Conservation (phyloP, 352 stramenopile genomes). For the Phytophthora uliginosa region DNA sequence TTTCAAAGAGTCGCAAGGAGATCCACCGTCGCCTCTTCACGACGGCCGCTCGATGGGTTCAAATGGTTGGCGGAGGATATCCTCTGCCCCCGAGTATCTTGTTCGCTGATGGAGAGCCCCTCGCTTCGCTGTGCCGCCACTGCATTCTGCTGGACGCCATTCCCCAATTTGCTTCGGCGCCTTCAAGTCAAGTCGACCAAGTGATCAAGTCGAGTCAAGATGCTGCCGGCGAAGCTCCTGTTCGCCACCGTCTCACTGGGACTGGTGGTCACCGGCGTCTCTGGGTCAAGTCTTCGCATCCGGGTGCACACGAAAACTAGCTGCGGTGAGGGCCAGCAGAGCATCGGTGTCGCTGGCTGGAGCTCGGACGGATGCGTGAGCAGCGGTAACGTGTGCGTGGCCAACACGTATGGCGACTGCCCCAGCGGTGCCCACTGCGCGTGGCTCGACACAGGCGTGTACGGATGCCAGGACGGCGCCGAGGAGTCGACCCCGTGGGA, state of each 20-base stretch:
- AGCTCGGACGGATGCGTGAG: slow-evolving; percentile 26
- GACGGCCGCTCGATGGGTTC: slow-evolving; percentile 14
- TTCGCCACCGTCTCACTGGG: slow-evolving; percentile 16
- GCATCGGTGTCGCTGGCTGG: slow-evolving; percentile 29
- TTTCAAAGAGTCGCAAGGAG: slow-evolving; percentile 1
- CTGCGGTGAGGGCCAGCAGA: slow-evolving; percentile 24
- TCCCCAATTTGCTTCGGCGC: slow-evolving; percentile 27
- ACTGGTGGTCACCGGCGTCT: slow-evolving; percentile 16
- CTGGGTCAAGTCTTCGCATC: slow-evolving; percentile 29
- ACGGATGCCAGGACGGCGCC: slow-evolving; percentile 35
- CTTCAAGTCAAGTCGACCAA: slow-evolving; percentile 25
- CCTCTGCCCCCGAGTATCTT: not conserved
- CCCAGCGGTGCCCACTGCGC: slow-evolving; percentile 33
- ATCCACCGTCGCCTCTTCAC: slow-evolving; percentile 11
- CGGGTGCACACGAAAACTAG: slow-evolving; percentile 28
- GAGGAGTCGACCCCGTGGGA: slow-evolving; percentile 31
- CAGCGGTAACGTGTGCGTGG: slow-evolving; percentile 30
- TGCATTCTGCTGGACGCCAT: slow-evolving; percentile 13
- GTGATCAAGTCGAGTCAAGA: slow-evolving; percentile 22
- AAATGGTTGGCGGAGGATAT: not conserved
- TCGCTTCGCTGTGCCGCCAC: slow-evolving; percentile 15
- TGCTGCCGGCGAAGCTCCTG: slow-evolving; percentile 27
- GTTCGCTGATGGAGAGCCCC: not conserved
- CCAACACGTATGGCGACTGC: slow-evolving; percentile 31
- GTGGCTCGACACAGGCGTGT: slow-evolving; percentile 37